Base-by-base conservation (phyloP, 73 alveolate genomes). In the Stentor coeruleus region DNA sequence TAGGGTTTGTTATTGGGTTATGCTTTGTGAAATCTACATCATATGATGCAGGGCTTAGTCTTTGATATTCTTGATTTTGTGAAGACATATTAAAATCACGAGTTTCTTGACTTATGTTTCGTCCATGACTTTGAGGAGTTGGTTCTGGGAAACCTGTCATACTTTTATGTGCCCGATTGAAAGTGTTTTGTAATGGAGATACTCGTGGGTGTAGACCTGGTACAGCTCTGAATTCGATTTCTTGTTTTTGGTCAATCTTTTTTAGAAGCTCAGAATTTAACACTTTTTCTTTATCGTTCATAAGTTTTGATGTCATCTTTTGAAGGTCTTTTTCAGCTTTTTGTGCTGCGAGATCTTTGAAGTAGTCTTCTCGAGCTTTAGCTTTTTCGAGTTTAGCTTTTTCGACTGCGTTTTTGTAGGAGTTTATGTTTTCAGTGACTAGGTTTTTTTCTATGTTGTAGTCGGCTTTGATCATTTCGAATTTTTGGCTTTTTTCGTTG, bases 141-240 rank as follows among this genome's bases (percentile, higher is more conserved):
- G 20, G 66, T 6, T 49, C 20, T 11, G 20, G 28, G 20, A 11
- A 11, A 49, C 20, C 66, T 28, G 79, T 20, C 20, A 33, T 28
- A 15, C 79, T 33, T 66, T 31, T 66, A 31, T 66, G 39, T 28
- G 79, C 79, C 41, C 79, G n/a, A 1, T 28, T 28, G 33, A 66
- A 66, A 14, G 79, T 15, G 2, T 66, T 66, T 33, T 66, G 79
- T 40, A 66, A 66, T 1, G 79, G 79, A 1, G 79, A 66, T 26
- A 20, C 79, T 31, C 79, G n/a, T 1, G 79, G 79, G 2, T 66
- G 79, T 11, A 66, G 11, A 11, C 79, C 79, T 26, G 79, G 79
- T 20, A 66, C 79, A 26, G 42, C 79, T 66, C 37, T 66, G 33
- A 66, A 66, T 28, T 20, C 79, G 33, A 66, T 33, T 1, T 66